Evolutionary conservation across 2,329 filamentous ascomycete species (phyloP), one percentile per base, ranked within the genome.

Genomic region (Helminthosporium solani): DNA sequence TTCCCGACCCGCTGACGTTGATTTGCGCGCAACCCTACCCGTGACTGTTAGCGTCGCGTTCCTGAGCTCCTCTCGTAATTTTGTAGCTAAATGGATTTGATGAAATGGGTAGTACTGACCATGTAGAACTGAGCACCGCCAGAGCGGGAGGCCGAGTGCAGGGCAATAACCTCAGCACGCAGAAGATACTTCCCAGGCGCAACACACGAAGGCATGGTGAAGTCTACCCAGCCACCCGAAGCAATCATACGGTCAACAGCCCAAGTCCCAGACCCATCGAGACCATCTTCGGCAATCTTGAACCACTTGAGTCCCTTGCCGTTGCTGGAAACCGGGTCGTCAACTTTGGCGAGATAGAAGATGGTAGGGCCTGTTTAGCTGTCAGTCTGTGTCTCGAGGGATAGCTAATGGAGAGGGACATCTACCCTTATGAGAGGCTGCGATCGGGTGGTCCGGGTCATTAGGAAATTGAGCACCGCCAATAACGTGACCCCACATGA

Each of bases 401-500:
- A 4, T 33, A n/a, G 15, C 11, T 19, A 18, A 27, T 38, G 8
- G 7, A 38, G 4, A 15, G 9, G 8, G 11, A 15, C 8, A 21
- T 20, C 15, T 27, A 48, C 46, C 47, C 40, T 50, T 50, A 40
- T 50, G 47, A 1, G 47, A 50, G 34, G 43, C 30, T 18, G 47
- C 47, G 16, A 50, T 50, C 5, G 47, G 47, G 27, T 50, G 12
- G 36, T 50, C 49, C 34, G 39, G 36, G 16, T 66, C 63, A 52
- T 71, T 71, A 35, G 76, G 42, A 53, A 70, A 73, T 61, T 81
- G 77, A 7, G 74, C 70, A 38, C 78, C 78, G 42, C 79, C 79
- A 44, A 81, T 75, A 40, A 80, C 70, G 56, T 81, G 78, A 33
- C 77, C 76, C 71, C 75, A 81, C 61, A 70, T 75, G 1, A 77